Conservation (phyloP, 108 stramenopile species). For the Heterococcus sp. region DNA sequence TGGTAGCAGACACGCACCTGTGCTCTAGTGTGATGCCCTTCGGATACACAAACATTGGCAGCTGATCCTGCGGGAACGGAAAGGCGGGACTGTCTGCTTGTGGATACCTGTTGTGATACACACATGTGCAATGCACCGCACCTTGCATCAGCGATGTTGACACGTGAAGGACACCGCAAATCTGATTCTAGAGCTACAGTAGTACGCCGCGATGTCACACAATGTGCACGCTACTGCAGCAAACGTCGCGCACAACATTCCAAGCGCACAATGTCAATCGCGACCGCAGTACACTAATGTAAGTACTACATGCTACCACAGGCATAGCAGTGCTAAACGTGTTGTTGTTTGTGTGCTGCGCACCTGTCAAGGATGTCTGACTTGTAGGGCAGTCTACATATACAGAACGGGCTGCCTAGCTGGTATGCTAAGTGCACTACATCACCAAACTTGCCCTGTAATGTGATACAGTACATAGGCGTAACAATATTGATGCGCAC, state of each 20-base stretch:
- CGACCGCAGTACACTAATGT: too few species aligned
- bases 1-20: neutral
- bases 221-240: too few species aligned
- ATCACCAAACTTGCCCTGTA: constrained; percentile 37
- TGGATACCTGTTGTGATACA: constrained; percentile 9
- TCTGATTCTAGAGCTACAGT: too few species aligned
- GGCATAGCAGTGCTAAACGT: too few species aligned
- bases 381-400: constrained; percentile 33
- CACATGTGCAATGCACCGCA: neutral
- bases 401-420: constrained; percentile 13
- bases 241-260: too few species aligned
- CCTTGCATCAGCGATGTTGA: too few species aligned
- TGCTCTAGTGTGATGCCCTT: constrained; percentile 23
- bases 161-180: too few species aligned
- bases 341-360: too few species aligned
- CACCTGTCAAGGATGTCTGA: constrained; percentile 31
- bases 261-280: too few species aligned
- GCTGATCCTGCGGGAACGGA: constrained; percentile 46
- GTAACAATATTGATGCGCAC: too few species aligned
- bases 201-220: too few species aligned
- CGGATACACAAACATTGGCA: constrained; percentile 59
- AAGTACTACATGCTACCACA: too few species aligned
- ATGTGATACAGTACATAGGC: neutral
- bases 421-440: constrained; percentile 46
- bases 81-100: constrained; percentile 27